Evolutionary conservation across 371 early-diverging fungal genomes (phyloP).

Genomic region (Apophysomyces sp.): DNA sequence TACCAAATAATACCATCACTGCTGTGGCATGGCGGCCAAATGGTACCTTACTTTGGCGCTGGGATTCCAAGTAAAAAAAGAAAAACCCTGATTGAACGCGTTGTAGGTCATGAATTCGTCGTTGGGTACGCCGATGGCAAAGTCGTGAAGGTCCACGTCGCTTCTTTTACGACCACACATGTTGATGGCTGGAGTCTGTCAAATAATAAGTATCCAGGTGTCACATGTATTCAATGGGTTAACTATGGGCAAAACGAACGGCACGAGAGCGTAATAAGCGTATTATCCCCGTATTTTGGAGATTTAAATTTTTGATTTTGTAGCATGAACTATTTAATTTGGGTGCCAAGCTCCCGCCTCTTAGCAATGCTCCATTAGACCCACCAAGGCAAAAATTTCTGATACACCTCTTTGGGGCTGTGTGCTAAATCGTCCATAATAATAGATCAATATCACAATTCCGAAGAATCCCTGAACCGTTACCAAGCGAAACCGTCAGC

Average conservation of each 20-base stretch:
- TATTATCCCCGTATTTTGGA: too few relatives aligned
- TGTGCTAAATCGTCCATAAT: neutral
- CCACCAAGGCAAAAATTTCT: conserved; percentile 1
- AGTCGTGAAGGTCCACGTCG: neutral
- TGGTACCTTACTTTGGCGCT: conserved; percentile 1
- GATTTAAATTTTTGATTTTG: neutral
- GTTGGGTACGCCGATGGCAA: conserved; percentile 2
- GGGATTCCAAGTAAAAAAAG: neutral
- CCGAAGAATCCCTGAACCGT: neutral
- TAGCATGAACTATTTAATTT: neutral
- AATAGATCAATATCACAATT: neutral
- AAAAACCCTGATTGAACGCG: neutral
- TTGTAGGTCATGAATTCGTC: conserved; percentile 8
- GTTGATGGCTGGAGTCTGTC: neutral
- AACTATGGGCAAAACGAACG: neutral
- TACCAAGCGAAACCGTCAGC: neutral
- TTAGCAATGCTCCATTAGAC: neutral
- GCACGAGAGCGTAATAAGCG: neutral
- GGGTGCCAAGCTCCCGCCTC: neutral
- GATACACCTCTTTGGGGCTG: too few relatives aligned
- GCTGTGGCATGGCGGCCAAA: conserved; percentile 1
- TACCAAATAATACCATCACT: neutral
- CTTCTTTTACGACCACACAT: neutral
- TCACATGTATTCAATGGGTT: conserved; percentile 6
- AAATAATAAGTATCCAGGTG: neutral